phyloP scores from a whole-genome alignment of 345 rosid species.

The Melaleuca quinquenervia region DNA sequence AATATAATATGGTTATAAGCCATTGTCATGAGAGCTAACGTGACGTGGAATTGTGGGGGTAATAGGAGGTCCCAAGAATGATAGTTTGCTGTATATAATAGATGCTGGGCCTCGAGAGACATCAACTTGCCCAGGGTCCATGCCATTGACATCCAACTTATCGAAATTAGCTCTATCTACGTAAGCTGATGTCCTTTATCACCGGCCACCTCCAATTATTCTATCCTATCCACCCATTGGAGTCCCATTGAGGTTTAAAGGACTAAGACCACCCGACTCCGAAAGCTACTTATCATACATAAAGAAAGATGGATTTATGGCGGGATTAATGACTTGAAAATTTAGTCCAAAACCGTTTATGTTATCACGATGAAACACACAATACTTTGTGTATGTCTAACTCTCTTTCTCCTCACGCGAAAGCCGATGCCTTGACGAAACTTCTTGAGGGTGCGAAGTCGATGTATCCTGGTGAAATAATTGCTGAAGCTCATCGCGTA shows the following conservation, averaged over 20 bases:
- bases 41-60: neutral
- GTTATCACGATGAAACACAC: neutral
- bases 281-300: neutral
- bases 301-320: neutral
- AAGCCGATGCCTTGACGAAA: neutral
- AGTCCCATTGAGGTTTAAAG: neutral
- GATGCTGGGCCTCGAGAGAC: neutral
- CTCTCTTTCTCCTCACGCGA: neutral
- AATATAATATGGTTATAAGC: neutral
- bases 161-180: neutral
- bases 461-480: rapidly evolving
- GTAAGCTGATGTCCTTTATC: neutral
- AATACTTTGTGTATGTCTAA: rapidly evolving
- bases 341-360: neutral
- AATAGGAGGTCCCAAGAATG: neutral
- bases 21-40: neutral
- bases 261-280: neutral
- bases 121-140: neutral
- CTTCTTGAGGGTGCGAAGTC: neutral
- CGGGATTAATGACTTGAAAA: neutral
- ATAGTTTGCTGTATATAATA: neutral
- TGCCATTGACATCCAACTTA: neutral
- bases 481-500: rapidly evolving
- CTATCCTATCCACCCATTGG: neutral
- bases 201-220: neutral